Evolutionary conservation across 495 filamentous ascomycete genomes (phyloP), one percentile per base, ranked within the genome.

Genomic region (Podospora anserina): DNA sequence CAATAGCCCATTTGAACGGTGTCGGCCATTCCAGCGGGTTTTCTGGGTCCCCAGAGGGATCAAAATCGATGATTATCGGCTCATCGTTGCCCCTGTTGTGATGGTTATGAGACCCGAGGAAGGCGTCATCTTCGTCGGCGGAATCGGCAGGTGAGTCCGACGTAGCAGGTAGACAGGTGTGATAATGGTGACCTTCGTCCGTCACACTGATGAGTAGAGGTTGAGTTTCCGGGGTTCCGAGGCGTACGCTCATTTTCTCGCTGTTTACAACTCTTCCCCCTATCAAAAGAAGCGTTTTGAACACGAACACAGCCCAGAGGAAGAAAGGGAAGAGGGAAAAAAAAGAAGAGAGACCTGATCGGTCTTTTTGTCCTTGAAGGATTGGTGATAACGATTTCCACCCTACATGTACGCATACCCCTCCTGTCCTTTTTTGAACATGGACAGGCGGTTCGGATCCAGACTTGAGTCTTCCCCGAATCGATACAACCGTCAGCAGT

Each of bases 21-120:
- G 64, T 68, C 2, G 81, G 77, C 86, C 86, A 88, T 27, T 86
- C 80, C 55, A 82, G 71, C 0, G 85, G 85, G 70, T 86, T 84
- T n/a, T 87, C 85, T 28, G 76, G 69, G 60, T 85, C 83, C 65
- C 83, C 84, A 64, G 77, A 65, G 15, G 79, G 79, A 67, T 84
- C 68, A 64, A 84, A 83, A 58, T 82, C 80, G 44, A 84, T 76
- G 20, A 82, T 76, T 32, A 77, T 70, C 55, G 63, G 61, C 58
- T 73, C 69, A 57, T 67, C 68, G 18, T 32, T 61, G 59, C 4
- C 59, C 16, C 16, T 32, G 28, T 11, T 32, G 26, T 32, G 56
- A 2, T 58, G 55, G 55, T 58, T 26, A n/a, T 58, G 19, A 19
- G 19, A 61, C 26, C 64, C 44, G 66, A 34, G 18, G 23, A 34